phyloP scores from a whole-genome alignment of 768 basidiomycete species.

The Sutorius australiensis region DNA sequence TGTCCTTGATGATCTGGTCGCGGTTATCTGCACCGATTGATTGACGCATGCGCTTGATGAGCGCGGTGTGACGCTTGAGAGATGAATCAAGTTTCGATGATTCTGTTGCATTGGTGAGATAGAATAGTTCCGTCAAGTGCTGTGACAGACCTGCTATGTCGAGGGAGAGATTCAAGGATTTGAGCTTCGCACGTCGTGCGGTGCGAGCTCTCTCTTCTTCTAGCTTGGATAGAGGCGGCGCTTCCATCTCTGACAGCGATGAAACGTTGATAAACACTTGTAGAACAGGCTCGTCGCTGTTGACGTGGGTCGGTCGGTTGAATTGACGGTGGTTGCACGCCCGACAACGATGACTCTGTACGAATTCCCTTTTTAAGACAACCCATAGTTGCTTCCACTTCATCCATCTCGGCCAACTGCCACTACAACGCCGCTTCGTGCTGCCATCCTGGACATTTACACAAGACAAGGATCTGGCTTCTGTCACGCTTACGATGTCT shows the following conservation, averaged over 20 bases:
- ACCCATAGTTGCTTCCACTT: neutral
- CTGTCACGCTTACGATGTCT: neutral
- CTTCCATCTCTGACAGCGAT: constrained; percentile 20
- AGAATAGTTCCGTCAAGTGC: neutral
- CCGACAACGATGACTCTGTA: neutral
- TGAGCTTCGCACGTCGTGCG: constrained; percentile 56
- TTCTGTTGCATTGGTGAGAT: constrained; percentile 40
- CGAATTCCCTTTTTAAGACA: constrained; percentile 15
- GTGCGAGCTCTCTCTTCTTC: constrained; percentile 54
- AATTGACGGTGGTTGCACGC: constrained; percentile 11
- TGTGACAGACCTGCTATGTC: constrained; percentile 43
- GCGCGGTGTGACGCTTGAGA: constrained; percentile 90
- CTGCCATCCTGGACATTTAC: neutral
- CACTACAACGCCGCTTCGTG: too few species aligned
- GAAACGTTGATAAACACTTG: neutral
- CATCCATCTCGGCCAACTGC: too few species aligned
- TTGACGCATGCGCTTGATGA: constrained; percentile 90
- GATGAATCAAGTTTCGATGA: constrained; percentile 85
- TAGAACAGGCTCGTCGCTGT: constrained; percentile 1
- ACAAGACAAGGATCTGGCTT: neutral
- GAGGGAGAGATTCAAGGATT: constrained; percentile 50
- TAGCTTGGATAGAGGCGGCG: constrained; percentile 29
- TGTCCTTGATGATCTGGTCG: constrained; percentile 89
- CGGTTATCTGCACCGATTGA: constrained; percentile 78
- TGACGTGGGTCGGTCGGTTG: constrained; percentile 8